Evolutionary conservation across 2,329 filamentous ascomycete genomes (phyloP), one percentile per base, ranked within the genome.

Genomic region (Xylariaceae sp.): DNA sequence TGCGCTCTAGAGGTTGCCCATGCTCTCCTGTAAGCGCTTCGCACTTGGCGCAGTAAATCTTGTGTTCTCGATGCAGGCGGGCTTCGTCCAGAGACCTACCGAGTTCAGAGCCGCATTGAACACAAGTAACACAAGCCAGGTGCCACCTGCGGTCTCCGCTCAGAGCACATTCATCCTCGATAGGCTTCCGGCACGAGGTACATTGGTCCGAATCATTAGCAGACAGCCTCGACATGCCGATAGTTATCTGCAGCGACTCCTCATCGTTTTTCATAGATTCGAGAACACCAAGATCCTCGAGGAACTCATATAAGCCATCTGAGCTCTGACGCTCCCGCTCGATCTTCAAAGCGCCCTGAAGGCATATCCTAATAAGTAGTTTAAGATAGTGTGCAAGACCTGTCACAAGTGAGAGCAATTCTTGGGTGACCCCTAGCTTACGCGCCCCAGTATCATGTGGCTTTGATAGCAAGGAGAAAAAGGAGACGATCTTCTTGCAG

Each of bases 401-500:
- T 30, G 93, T 98, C 39, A 98, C 93, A 7, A 98, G 76, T 6
- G 91, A 95, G n/a, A 98, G 69, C n/a, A 98, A 76, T 63, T 98
- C 93, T 63, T 98, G 93, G 8, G 93, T 98, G 24, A 98, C 93
- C 33, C 93, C 93, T 32, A 97, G 79, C 61, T 96, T 93, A 43
- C 88, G 79, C 29, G 87, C 82, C n/a, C 85, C 87, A 8, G 83
- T 88, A 58, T 96, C 90, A 61, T 97, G 91, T 1, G 90, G 93
- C 64, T 95, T 95, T 4, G 91, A 95, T 8, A 98, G 74, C 15
- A 98, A 72, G 11, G 89, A 89, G 64, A 98, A 98, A 72, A 98
- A 98, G 19, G 91, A 88, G 4, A 98, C 93, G 41, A 98, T 95
- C 66, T 98, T 98, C 67, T 98, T 98, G 73, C 93, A 98, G n/a